Base-by-base conservation (phyloP, 495 filamentous ascomycete genomes). In the Aspergillus sclerotioniger region DNA sequence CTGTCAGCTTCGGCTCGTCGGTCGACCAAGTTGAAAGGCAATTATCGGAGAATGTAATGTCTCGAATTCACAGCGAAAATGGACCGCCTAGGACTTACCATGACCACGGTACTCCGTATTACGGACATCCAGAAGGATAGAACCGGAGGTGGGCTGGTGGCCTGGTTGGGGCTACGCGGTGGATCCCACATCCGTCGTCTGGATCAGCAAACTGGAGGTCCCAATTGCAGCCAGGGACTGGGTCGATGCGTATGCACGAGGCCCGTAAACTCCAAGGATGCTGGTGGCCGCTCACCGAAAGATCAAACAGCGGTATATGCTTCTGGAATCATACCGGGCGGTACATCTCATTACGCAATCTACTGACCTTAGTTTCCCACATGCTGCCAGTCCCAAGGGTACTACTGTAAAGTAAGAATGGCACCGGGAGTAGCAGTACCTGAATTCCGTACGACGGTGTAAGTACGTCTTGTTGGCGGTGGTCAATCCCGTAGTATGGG, bases 281-380 rank as follows among this genome's bases (percentile, higher is more conserved):
- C 25, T 35, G 2, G 33, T 35, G 33, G 33, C 33, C 7, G 33
- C 37, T 41, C 37, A 41, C 37, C 37, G 37, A 41, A 41, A 41
- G 37, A 41, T 41, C 37, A 41, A 41, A 41, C 37, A 41, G 37
- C 37, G 37, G 33, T 35, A n/a, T 41, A 41, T 41, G 37, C 37
- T 41, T 41, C 37, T 41, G 37, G 37, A 41, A 41, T 41, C 10
- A 13, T 41, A n/a, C 13, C 37, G 13, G 37, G 12, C 6, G 13
- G 37, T n/a, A 12, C 12, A 6, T 13, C 37, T 13, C 12, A n/a
- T n/a, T 6, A 41, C 12, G 37, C 13, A 41, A n/a, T 12, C 12
- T 13, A 41, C 12, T 15, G 25, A 2, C n/a, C n/a, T n/a, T n/a
- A n/a, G n/a, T n/a, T n/a, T n/a, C n/a, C n/a, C n/a, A n/a, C n/a